Evolutionary conservation across 2,329 filamentous ascomycete genomes (phyloP), one percentile per base, ranked within the genome.

Genomic region (Xylariaceae sp.): DNA sequence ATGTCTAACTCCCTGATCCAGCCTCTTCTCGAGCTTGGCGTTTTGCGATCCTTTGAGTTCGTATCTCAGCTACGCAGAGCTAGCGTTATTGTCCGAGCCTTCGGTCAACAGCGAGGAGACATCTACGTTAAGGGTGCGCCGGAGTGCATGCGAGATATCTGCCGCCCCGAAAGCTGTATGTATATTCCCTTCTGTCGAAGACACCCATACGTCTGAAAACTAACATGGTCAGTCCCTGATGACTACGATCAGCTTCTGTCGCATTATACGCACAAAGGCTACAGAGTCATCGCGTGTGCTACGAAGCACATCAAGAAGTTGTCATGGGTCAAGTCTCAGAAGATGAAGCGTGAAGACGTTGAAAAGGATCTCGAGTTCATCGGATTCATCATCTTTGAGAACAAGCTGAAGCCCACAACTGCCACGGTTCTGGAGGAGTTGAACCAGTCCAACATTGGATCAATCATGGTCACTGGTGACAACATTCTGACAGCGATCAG

Each of bases 371-470:
- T 99, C 9, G 86, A 93, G 51, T 97, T 99, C 70, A 82, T 92
- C 42, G 94, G 94, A 4, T 99, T 99, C 75, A 97, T 99, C 70
- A 88, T 99, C 56, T 99, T 99, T 68, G 94, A 99, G 76, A 99
- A 99, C 77, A 99, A 99, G 75, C 78, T 99, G 62, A 99, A 99
- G 74, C 87, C 90, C 1, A 92, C 85, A 17, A 97, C 93, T 0
- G 82, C 89, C 1, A 82, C 82, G 1, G 89, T 97, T 39, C 84
- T 99, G 30, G 82, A 88, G 58, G 92, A 97, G 74, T 81, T 99
- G 2, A 82, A 85, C 37, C 80, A 88, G 55, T 93, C 95, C 6
- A 89, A 89, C 58, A 96, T 99, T 66, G 85, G 90, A 42, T 88
- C 89, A 34, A 86, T 96, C 55, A 99, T 99, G 94, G 95, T 95